These are phyloP conservation scores for Mrakia gelida DNA, from an alignment of 768 basidiomycete genomes.

Conservation along the genomic window DNA sequence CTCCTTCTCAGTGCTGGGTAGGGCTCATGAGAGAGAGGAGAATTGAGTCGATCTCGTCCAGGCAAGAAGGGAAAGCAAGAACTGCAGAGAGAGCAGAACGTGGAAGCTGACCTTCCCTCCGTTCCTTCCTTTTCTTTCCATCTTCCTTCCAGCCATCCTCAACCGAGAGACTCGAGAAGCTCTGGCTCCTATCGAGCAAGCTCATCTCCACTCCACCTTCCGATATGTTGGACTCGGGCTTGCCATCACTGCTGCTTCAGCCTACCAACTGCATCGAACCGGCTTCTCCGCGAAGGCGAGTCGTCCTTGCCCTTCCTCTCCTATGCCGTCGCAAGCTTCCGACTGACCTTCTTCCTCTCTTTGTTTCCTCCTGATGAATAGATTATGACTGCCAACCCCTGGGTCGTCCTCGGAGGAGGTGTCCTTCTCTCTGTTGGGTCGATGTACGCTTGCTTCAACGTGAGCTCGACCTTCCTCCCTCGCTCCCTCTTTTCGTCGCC, in stretches of 20 bases:
- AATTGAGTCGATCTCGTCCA: not conserved
- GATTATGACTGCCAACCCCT: constrained; percentile 79
- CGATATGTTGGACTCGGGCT: constrained; percentile 70
- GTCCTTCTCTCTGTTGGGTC: constrained; percentile 62
- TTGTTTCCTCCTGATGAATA: constrained; percentile 53
- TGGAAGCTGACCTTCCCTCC: not conserved
- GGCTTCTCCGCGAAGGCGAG: constrained; percentile 4
- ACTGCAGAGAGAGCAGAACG: not conserved
- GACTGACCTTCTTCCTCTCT: constrained; percentile 55
- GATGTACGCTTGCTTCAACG: constrained; percentile 49
- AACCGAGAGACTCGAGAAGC: constrained; percentile 75
- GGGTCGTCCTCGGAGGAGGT: constrained; percentile 77
- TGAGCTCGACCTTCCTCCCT: not conserved
- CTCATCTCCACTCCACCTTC: constrained; percentile 71
- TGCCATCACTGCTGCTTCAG: constrained; percentile 68
- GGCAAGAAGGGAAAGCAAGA: not conserved
- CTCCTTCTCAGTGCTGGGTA: not conserved
- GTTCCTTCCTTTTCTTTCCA: not conserved
- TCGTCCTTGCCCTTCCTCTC: constrained; percentile 11
- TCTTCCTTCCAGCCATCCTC: constrained; percentile 41
- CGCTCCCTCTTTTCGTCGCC: constrained; percentile 52
- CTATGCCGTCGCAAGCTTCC: constrained; percentile 35
- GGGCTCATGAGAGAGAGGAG: not conserved
- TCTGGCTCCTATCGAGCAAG: constrained; percentile 59
- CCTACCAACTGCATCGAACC: constrained; percentile 50